Evolutionary conservation across 106 monocot species (phyloP), one percentile per base, ranked within the genome.

Genomic region (Phalaenopsis equestris): DNA sequence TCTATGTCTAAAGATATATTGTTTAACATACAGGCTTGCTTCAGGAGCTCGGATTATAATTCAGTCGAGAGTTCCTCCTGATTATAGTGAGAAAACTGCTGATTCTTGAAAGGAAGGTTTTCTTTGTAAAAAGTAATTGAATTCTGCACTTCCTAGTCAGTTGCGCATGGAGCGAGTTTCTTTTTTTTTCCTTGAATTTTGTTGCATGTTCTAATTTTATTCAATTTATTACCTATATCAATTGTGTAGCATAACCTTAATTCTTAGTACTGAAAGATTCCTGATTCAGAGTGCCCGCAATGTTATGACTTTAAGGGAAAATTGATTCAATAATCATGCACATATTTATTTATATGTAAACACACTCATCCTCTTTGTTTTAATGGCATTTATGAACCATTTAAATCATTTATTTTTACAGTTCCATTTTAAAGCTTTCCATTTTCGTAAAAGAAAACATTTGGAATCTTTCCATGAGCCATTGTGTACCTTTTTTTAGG

Each of bases 11-110:
- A 81, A 57, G 41, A 48, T 49, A 14, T 61, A 19, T 21, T 42
- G 2, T 67, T 78, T 14, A 8, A 70, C 84, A 23, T 86, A 81
- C 95, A 95, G 95, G 95, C 90, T 96, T 81, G 88, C 89, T 58
- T 96, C 95, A 12, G 95, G 95, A 83, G 95, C 95, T 76, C 84
- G 93, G 78, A 91, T 96, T 76, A 86, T 96, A 83, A 96, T 96
- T 79, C 89, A 93, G 65, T 96, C 91, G 4, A 89, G 83, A 82
- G 85, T 87, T 6, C 82, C 79, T 52, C 88, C 82, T 61, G 87
- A 91, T 48, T 87, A 90, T 57, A 86, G 85, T 41, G 90, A 92
- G 3, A 90, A 79, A 18, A 85, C 84, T 81, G 86, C 81, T 45
- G 79, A 85, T 75, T 82, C 87, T 72, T 87, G 49, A 76, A 52